Evolutionary conservation across 2,329 filamentous ascomycete genomes (phyloP), one percentile per base, ranked within the genome.

Genomic region (Onygenales sp.): DNA sequence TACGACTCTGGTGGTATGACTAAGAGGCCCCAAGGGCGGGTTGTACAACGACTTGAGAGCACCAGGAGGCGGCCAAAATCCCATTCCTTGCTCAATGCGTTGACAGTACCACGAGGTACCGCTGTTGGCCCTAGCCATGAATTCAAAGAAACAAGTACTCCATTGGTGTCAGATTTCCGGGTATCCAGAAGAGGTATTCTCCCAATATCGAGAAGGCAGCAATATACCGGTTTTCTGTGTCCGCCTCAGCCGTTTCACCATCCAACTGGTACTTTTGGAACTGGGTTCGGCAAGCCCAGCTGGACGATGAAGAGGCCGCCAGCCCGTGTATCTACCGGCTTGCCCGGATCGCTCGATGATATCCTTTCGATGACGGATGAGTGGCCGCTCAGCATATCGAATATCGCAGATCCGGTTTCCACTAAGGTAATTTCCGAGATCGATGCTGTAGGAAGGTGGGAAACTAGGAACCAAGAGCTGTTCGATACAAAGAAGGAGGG

Each of bases 261-360:
- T 7, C 54, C 57, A 3, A 73, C 61, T 34, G 74, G 75, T 3
- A 77, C 75, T 0, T 77, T 77, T 58, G 71, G 69, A 2, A 77
- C 74, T 0, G 63, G 45, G 34, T 13, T 44, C 7, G 17, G n/a
- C 13, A 17, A 52, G 34, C 50, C 39, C 6, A 21, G 42, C 5
- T 3, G 11, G 34, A 7, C 39, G 40, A 9, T 13, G 17, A 34
- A 8, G n/a, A 31, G 13, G 31, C 40, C 49, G 13, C 49, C 8
- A 27, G 37, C 14, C 4, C 31, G 17, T 39, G 40, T 33, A 31
- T 11, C 10, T 10, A 14, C 9, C 13, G 42, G 11, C n/a, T 37
- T 58, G 32, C 56, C 57, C 8, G 17, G 45, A 17, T 53, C 46
- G 7, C 57, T 73, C n/a, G 63, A 65, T 53, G 64, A 64, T 21